Conservation (phyloP, 2,329 filamentous ascomycete species). For the Nannizziopsis arthrosporioides region DNA sequence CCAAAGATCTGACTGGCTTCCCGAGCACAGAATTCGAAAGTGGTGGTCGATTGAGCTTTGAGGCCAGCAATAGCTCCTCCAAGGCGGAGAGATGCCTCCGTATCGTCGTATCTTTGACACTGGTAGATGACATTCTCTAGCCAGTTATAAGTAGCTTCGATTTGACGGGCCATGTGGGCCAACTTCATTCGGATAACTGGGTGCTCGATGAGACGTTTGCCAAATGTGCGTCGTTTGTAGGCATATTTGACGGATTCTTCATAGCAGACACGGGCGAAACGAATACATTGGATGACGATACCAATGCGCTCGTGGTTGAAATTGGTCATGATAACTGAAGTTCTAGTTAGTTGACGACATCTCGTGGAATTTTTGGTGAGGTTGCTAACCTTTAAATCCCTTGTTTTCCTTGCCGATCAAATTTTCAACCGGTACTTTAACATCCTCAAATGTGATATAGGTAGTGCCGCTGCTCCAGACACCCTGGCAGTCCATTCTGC, state of each 20-base stretch:
- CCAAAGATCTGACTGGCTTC: constrained; percentile 98
- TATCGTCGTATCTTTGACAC: constrained; percentile 83
- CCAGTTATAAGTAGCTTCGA: constrained; percentile 95
- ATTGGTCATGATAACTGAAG: constrained; percentile 88
- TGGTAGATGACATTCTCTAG: constrained; percentile 92
- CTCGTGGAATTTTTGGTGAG: background rate
- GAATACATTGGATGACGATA: constrained; percentile 93
- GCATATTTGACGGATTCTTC: constrained; percentile 95
- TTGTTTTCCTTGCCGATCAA: constrained; percentile 95
- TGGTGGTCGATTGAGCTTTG: constrained; percentile 87
- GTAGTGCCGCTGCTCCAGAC: constrained; percentile 93
- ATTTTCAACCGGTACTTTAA: constrained; percentile 99
- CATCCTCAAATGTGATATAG: constrained; percentile 96
- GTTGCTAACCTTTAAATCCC: constrained; percentile 64
- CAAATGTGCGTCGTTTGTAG: constrained; percentile 92
- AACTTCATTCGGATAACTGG: constrained; percentile 96
- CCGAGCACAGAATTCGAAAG: constrained; percentile 94
- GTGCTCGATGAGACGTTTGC: constrained; percentile 92
- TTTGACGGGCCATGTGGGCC: constrained; percentile 94
- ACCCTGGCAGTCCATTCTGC: constrained; percentile 96
- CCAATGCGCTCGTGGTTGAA: constrained; percentile 99
- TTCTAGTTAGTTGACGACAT: constrained; percentile 6
- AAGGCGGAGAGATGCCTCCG: constrained; percentile 88
- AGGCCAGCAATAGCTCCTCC: constrained; percentile 86
- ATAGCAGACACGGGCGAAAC: constrained; percentile 93